A percentile compares a stretch with the other conserved stretches of the same genome.
phyloP scores from a whole-genome alignment of 495 filamentous ascomycete species.

The Cercophora scortea region DNA sequence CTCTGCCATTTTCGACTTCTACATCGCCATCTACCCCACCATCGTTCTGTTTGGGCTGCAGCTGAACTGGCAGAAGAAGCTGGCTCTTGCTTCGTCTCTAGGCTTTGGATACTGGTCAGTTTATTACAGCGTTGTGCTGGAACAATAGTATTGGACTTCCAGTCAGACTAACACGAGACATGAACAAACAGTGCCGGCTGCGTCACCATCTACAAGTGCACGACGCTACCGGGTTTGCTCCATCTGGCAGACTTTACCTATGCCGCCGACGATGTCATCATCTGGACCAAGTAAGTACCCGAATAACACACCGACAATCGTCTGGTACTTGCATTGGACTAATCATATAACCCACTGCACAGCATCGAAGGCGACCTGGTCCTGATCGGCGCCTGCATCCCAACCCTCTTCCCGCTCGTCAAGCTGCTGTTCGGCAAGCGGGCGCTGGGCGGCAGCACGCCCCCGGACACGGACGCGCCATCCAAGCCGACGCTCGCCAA shows the following conservation, averaged over 20 bases:
- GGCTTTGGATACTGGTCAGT: slow-evolving; percentile 21
- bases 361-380: slow-evolving; percentile 19
- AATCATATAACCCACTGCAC: not conserved
- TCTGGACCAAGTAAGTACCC: slow-evolving; percentile 18
- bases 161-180: not conserved
- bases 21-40: slow-evolving; percentile 29
- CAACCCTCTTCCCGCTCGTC: slow-evolving; percentile 14
- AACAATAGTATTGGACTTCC: not conserved
- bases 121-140: not conserved
- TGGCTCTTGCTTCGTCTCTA: slow-evolving; percentile 12
- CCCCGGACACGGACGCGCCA: not conserved
- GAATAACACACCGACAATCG: not conserved
- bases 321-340: no score
- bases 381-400: slow-evolving; percentile 17
- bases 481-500: not conserved
- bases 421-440: slow-evolving; percentile 10
- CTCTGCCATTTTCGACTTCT: slow-evolving; percentile 20
- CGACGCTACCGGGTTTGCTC: slow-evolving; percentile 7
- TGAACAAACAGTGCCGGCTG: slow-evolving; percentile 6
- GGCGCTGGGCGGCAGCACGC: slow-evolving; percentile 7
- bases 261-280: slow-evolving; percentile 13
- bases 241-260: slow-evolving; percentile 14
- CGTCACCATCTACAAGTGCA: slow-evolving; percentile 16
- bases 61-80: slow-evolving; percentile 19
- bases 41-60: slow-evolving; percentile 37